A percentile compares a stretch with the other conserved stretches of the same genome.
phyloP scores from a whole-genome alignment of 2,329 filamentous ascomycete species.

The Colletotrichum sojae region DNA sequence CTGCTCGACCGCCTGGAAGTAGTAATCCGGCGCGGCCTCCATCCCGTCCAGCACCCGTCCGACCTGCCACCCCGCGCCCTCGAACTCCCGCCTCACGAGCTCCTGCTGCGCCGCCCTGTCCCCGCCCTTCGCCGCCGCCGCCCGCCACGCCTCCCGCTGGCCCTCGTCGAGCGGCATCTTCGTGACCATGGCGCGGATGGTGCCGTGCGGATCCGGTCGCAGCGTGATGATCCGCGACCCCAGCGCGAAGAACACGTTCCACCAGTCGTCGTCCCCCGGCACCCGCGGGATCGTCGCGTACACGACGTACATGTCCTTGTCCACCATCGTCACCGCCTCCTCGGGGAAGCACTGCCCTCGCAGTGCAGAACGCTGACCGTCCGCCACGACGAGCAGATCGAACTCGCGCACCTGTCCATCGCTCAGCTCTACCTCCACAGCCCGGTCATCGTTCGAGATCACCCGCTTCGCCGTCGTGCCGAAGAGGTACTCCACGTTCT shows the following conservation, averaged over 20 bases:
- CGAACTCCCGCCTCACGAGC: slow-evolving; percentile 49
- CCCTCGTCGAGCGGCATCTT: slow-evolving; percentile 12
- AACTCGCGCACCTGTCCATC: slow-evolving; percentile 59
- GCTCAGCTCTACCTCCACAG: slow-evolving; percentile 56
- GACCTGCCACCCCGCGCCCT: slow-evolving; percentile 59
- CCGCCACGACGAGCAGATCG: slow-evolving; percentile 69
- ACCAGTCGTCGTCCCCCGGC: slow-evolving; percentile 40
- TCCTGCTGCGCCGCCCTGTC: slow-evolving; percentile 51
- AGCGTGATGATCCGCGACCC: slow-evolving; percentile 20
- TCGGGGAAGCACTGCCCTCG: slow-evolving; percentile 56
- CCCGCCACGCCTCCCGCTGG: slow-evolving; percentile 3
- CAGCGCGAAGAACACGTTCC: slow-evolving; percentile 30
- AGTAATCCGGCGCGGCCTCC: slow-evolving; percentile 56
- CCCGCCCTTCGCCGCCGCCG: slow-evolving; percentile 5
- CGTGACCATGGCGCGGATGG: slow-evolving; percentile 30
- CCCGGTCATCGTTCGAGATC: slow-evolving; percentile 44
- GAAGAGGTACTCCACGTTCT: slow-evolving; percentile 49
- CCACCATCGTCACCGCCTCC: slow-evolving; percentile 40
- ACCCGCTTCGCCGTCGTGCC: slow-evolving; percentile 34
- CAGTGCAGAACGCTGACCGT: slow-evolving; percentile 66
- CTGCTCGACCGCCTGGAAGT: slow-evolving; percentile 56
- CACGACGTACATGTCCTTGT: slow-evolving; percentile 46
- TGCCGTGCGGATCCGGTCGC: slow-evolving; percentile 32
- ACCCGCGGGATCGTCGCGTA: slow-evolving; percentile 52
- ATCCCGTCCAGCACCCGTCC: slow-evolving; percentile 48